Conservation (phyloP, 2,329 filamentous ascomycete genomes). For the Pseudogymnoascus sp. region DNA sequence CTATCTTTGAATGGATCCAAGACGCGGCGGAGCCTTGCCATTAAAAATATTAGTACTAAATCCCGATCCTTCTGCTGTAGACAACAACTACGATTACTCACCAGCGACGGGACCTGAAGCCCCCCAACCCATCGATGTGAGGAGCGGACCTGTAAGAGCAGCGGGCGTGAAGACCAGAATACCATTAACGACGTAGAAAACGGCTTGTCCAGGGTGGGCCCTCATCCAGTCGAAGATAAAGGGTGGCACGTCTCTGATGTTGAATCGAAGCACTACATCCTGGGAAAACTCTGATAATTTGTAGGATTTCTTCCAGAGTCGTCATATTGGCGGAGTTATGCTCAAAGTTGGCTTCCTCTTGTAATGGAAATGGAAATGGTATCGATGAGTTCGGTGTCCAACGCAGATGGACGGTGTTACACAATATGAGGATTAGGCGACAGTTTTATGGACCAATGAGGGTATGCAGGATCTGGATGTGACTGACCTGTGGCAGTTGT, state of each 20-base stretch:
- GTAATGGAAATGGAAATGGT: not conserved
- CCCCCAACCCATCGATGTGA: constrained; percentile 13
- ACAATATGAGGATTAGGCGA: not conserved
- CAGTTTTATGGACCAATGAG: not conserved
- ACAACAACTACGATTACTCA: too few species aligned
- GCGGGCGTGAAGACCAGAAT: constrained; percentile 14
- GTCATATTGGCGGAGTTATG: not conserved
- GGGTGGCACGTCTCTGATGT: not conserved
- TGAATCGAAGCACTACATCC: not conserved
- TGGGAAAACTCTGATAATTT: not conserved
- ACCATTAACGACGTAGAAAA: constrained; percentile 11
- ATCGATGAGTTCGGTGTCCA: not conserved
- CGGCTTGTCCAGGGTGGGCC: constrained; percentile 12
- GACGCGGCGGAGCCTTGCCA: constrained; percentile 11
- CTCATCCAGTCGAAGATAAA: not conserved
- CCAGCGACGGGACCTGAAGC: constrained; percentile 15
- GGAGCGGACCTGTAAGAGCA: constrained; percentile 13
- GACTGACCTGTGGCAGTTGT: not conserved
- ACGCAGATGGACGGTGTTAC: not conserved
- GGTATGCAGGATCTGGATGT: not conserved
- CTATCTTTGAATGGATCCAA: constrained; percentile 12
- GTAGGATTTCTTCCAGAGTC: not conserved
- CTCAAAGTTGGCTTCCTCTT: not conserved
- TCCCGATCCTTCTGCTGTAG: too few species aligned
- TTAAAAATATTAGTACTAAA: too few species aligned